These are phyloP conservation scores for Aegilops longissima DNA, from an alignment of 176 grass and related monocot species.

Conservation along the genomic window DNA sequence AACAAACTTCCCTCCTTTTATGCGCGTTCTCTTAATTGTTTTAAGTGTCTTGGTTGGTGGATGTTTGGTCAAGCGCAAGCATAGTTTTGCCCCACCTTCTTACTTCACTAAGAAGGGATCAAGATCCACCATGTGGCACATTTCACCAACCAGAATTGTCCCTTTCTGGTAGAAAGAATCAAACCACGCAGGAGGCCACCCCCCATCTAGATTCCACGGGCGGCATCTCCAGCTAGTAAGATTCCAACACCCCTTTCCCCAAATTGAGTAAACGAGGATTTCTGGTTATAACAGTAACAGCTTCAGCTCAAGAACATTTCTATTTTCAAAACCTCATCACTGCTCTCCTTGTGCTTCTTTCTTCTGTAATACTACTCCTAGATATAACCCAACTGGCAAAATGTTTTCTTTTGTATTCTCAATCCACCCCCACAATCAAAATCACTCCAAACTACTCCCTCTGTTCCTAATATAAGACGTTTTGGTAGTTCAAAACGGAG, in stretches of 20 bases:
- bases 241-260: conserved; percentile 19
- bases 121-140: conserved; percentile 32
- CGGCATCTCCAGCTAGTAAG: conserved; percentile 44
- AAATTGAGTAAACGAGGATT: conserved; percentile 26
- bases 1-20: conserved; percentile 30
- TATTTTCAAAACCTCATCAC: not conserved
- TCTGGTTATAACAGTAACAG: conserved; percentile 5
- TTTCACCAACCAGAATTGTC: conserved; percentile 39
- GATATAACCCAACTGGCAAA: not conserved
- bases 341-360: not conserved
- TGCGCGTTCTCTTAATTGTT: conserved; percentile 29
- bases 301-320: conserved; percentile 27
- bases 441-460: too few relatives aligned
- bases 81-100: conserved; percentile 16
- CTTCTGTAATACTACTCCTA: not conserved
- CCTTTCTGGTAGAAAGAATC: conserved; percentile 40
- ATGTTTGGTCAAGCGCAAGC: conserved; percentile 44
- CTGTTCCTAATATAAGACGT: too few relatives aligned
- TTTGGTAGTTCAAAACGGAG: too few relatives aligned
- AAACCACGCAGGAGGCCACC: conserved; percentile 39
- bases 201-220: conserved; percentile 39
- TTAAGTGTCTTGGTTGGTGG: conserved; percentile 35
- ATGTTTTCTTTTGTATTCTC: not conserved
- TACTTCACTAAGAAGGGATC: conserved; percentile 42
- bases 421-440: not conserved